Base-by-base conservation (phyloP, 345 rosid genomes). In the Salix suchowensis region DNA sequence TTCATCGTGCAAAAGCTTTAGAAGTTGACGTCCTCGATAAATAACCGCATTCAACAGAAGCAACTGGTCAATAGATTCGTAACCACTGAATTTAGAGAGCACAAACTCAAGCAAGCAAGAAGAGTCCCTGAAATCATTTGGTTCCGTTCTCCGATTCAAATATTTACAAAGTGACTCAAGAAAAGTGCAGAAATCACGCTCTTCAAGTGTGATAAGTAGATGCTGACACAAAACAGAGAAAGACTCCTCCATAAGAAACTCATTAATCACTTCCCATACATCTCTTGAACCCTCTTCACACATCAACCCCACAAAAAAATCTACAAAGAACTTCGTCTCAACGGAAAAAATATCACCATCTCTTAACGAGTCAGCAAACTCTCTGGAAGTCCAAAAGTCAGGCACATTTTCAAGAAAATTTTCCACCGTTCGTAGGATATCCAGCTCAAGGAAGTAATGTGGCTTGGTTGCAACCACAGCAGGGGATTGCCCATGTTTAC, bases 401-500 rank as follows among this genome's bases (percentile, higher is more conserved):
- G 98, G 98, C 74, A 93, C 92, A 62, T 95, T 82, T 67, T 91
- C 88, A 0, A 93, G 76, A 72, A 93, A 91, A 83, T 95, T 95
- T 76, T 91, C 91, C 3, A 95, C 82, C 3, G 98, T 95, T 48
- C 82, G 79, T 62, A 83, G 88, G 28, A 93, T 84, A 85, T 95
- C 96, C 77, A 95, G 82, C 83, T 95, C 98, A 50, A 95, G 97
- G 83, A 95, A 88, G 75, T 93, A 95, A 87, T 89, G 97, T 42
- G 98, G 98, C 89, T 93, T 95, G 0, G 98, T 91, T 4, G 98
- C 98, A 67, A 95, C 96, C 83, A 91, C 86, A 3, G 96, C 98
- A 68, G 98, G 98, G 1, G 98, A 96, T 52, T 95, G 99, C 26
- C 99, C 98, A 52, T 95, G 98, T 72, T 91, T 95, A 40, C 99